Conservation (phyloP, 805 yeast genomes). For the Ogataea angusta region DNA sequence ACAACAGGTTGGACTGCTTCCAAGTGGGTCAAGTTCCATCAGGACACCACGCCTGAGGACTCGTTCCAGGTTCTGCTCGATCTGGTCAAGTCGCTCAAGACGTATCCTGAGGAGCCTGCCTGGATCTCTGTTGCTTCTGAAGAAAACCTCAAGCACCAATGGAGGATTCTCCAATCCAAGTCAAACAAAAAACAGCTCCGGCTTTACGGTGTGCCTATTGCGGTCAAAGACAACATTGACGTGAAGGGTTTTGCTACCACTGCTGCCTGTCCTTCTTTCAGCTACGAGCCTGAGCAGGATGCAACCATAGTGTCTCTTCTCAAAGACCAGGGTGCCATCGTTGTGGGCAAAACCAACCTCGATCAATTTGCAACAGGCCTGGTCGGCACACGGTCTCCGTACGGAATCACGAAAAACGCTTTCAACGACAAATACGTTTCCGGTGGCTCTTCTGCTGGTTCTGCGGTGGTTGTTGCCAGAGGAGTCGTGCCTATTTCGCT, state of each 20-base stretch:
- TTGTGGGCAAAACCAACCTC: conserved; percentile 89
- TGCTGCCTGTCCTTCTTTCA: conserved; percentile 90
- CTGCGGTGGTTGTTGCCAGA: conserved; percentile 86
- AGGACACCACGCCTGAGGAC: conserved; percentile 53
- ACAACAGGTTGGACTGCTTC: conserved; percentile 73
- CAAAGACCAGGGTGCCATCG: conserved; percentile 86
- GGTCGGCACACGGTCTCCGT: conserved; percentile 93
- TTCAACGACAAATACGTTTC: conserved; percentile 75
- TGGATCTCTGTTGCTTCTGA: conserved; percentile 80
- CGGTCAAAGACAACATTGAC: conserved; percentile 93
- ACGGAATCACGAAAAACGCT: conserved; percentile 82
- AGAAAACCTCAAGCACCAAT: conserved; percentile 68
- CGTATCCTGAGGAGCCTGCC: conserved; percentile 67
- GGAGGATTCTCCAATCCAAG: conserved; percentile 68
- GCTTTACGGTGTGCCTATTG: conserved; percentile 92
- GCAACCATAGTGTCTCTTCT: conserved; percentile 72
- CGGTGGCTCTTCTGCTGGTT: conserved; percentile 96
- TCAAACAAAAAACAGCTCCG: conserved; percentile 54
- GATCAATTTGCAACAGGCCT: conserved; percentile 98
- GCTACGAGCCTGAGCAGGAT: conserved; percentile 65
- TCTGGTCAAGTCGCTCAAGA: conserved; percentile 45
- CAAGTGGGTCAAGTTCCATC: conserved; percentile 76
- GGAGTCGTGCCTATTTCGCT: conserved; percentile 86
- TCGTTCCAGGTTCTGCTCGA: conserved; percentile 50
- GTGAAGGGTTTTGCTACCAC: conserved; percentile 80